Conservation (phyloP, 768 basidiomycete genomes). For the Dentipellis fragilis region DNA sequence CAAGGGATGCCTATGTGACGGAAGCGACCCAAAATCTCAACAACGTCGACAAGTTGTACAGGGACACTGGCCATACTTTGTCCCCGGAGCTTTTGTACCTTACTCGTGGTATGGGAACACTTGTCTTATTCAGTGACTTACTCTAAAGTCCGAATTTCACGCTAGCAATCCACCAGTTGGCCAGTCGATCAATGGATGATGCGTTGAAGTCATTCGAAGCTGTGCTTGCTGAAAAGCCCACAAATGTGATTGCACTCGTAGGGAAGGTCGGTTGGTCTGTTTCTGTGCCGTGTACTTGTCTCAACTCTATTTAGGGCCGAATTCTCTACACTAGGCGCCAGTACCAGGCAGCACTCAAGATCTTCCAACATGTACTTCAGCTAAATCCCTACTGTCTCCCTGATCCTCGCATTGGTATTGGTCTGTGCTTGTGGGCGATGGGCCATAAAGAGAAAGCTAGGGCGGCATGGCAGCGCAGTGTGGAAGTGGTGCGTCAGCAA, state of each 20-base stretch:
- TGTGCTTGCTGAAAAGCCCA: slow-evolving; percentile 68
- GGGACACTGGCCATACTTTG: slow-evolving; percentile 50
- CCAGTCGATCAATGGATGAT: slow-evolving; percentile 71
- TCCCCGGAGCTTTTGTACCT: slow-evolving; percentile 42
- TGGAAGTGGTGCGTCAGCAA: slow-evolving; percentile 62
- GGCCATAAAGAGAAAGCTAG: slow-evolving; percentile 76
- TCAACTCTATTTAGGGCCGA: slow-evolving; percentile 47
- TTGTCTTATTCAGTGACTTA: background rate
- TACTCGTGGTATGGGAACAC: slow-evolving; percentile 44
- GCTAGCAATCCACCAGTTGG: slow-evolving; percentile 73
- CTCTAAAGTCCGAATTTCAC: slow-evolving; percentile 2
- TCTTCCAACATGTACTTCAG: slow-evolving; percentile 78
- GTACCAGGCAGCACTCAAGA: slow-evolving; percentile 68
- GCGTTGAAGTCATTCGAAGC: slow-evolving; percentile 76
- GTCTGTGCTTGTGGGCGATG: slow-evolving; percentile 87
- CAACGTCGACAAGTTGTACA: slow-evolving; percentile 35
- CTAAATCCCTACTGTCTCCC: slow-evolving; percentile 74
- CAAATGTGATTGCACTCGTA: slow-evolving; percentile 78
- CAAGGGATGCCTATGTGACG: slow-evolving; percentile 58
- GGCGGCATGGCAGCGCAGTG: slow-evolving; percentile 82
- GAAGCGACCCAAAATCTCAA: slow-evolving; percentile 67
- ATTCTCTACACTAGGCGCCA: slow-evolving; percentile 75
- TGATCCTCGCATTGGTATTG: slow-evolving; percentile 93
- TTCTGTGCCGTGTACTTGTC: background rate
- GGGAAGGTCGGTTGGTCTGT: slow-evolving; percentile 56